Evolutionary conservation across 495 filamentous ascomycete species (phyloP).

Genomic region (Poronia punctata): DNA sequence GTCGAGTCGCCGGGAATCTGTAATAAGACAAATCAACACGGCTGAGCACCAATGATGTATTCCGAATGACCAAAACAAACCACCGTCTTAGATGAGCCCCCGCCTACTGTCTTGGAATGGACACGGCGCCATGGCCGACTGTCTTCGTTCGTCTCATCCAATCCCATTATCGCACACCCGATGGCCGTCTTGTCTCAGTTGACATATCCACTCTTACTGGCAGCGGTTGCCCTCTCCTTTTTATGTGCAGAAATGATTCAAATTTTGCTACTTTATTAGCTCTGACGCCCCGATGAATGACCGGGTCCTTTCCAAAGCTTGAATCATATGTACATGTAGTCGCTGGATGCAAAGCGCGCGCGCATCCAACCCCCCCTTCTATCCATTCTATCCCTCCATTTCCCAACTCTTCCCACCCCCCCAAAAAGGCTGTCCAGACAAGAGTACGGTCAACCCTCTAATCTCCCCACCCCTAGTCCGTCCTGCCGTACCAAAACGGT

Average conservation of each 20-base stretch:
- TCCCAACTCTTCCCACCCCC: no score
- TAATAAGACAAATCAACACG: conserved; percentile 25
- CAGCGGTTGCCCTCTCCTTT: conserved; percentile 15
- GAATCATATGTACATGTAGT: conserved; percentile 23
- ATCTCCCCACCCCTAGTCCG: no score
- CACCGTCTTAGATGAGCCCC: conserved; percentile 13
- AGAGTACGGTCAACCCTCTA: no score
- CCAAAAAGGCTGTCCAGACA: no score
- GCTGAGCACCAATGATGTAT: conserved; percentile 14
- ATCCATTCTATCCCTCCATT: no score
- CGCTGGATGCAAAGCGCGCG: conserved; percentile 8
- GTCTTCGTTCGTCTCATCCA: conserved; percentile 8
- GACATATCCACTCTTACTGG: no score
- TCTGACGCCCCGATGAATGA: conserved; percentile 12
- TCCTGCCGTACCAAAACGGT: no score
- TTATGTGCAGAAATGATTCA: conserved; percentile 10
- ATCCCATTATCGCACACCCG: conserved; percentile 10
- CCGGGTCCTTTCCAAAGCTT: conserved; percentile 8
- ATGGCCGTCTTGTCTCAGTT: background rate
- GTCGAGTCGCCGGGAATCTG: conserved; percentile 11
- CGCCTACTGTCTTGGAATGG: conserved; percentile 26
- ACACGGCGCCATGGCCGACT: background rate
- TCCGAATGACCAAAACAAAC: conserved; percentile 16
- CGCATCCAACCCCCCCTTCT: no score
- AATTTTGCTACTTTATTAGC: conserved; percentile 16